These are phyloP conservation scores for Steccherinum ochraceum DNA, from an alignment of 768 basidiomycete genomes.

Conservation along the genomic window DNA sequence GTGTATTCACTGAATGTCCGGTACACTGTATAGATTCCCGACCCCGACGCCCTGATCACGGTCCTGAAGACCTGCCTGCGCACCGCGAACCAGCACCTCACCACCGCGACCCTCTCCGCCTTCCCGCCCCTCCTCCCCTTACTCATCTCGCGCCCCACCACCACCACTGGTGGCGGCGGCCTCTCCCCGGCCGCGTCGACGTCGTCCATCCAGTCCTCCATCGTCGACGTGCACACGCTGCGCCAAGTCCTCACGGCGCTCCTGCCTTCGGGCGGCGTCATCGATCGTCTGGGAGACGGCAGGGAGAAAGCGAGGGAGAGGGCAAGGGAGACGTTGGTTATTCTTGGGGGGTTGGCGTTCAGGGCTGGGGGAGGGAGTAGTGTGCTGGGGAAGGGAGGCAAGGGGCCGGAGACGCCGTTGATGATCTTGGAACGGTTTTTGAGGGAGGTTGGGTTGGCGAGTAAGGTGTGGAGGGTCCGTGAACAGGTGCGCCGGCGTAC, in stretches of 20 bases:
- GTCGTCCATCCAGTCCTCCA: slow-evolving; percentile 42
- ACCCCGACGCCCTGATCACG: slow-evolving; percentile 63
- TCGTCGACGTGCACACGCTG: slow-evolving; percentile 51
- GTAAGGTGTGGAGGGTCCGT: slow-evolving; percentile 81
- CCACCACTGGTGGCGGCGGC: slow-evolving; percentile 15
- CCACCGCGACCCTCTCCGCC: slow-evolving; percentile 67
- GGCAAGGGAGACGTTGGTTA: slow-evolving; percentile 71
- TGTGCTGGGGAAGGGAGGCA: slow-evolving; percentile 42
- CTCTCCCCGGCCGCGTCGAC: slow-evolving; percentile 36
- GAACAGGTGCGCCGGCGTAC: slow-evolving; percentile 86
- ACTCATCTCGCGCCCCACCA: slow-evolving; percentile 35
- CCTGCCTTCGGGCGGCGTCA: slow-evolving; percentile 66
- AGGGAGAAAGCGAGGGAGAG: slow-evolving; percentile 66
- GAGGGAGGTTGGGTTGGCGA: slow-evolving; percentile 64
- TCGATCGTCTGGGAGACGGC: slow-evolving; percentile 77
- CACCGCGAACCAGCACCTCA: slow-evolving; percentile 76
- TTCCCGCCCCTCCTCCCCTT: slow-evolving; percentile 62
- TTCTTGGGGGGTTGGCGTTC: slow-evolving; percentile 69
- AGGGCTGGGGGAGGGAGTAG: slow-evolving; percentile 39
- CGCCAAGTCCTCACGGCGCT: slow-evolving; percentile 65
- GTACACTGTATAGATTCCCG: slow-evolving; percentile 47
- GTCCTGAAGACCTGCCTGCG: slow-evolving; percentile 71
- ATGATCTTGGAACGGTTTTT: slow-evolving; percentile 65
- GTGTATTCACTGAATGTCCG: slow-evolving; percentile 1
- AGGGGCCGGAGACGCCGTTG: slow-evolving; percentile 64